Evolutionary conservation across 2,329 filamentous ascomycete genomes (phyloP).

Genomic region (Thielaviopsis ethacetica): DNA sequence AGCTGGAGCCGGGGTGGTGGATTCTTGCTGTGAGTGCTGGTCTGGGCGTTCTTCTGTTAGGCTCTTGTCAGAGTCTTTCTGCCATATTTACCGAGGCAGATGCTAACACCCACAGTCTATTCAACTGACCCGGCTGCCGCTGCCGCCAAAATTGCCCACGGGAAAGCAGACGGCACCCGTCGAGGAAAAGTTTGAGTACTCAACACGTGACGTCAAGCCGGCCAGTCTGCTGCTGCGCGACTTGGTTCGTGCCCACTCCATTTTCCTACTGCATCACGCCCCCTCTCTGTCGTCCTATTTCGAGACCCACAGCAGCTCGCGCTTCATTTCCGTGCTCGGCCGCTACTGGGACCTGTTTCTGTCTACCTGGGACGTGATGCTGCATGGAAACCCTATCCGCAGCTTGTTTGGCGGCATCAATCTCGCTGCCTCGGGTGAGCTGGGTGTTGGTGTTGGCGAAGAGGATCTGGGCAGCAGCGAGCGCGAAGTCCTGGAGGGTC

Average conservation of each 20-base stretch:
- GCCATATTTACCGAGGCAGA: too few relatives aligned
- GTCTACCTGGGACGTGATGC: conserved; percentile 70
- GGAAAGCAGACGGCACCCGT: conserved; percentile 23
- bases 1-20: conserved; percentile 91
- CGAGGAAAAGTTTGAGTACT: conserved; percentile 52
- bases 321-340: conserved; percentile 56
- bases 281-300: conserved; percentile 56
- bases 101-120: conserved; percentile 40
- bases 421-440: conserved; percentile 74
- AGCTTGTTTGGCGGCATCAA: conserved; percentile 73
- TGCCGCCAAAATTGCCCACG: conserved; percentile 37
- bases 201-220: conserved; percentile 76
- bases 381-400: conserved; percentile 75
- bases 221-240: conserved; percentile 63
- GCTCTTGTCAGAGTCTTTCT: conserved; percentile 1
- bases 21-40: conserved; percentile 55
- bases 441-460: conserved; percentile 87
- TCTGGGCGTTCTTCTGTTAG: background rate
- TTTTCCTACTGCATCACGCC: conserved; percentile 80
- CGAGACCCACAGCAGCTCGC: conserved; percentile 34
- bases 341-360: conserved; percentile 64
- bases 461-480: conserved; percentile 91
- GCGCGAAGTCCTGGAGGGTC: conserved; percentile 81
- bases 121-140: conserved; percentile 56
- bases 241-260: conserved; percentile 62